Base-by-base conservation (phyloP, 495 filamentous ascomycete genomes). In the Lophiostoma macrostomum region DNA sequence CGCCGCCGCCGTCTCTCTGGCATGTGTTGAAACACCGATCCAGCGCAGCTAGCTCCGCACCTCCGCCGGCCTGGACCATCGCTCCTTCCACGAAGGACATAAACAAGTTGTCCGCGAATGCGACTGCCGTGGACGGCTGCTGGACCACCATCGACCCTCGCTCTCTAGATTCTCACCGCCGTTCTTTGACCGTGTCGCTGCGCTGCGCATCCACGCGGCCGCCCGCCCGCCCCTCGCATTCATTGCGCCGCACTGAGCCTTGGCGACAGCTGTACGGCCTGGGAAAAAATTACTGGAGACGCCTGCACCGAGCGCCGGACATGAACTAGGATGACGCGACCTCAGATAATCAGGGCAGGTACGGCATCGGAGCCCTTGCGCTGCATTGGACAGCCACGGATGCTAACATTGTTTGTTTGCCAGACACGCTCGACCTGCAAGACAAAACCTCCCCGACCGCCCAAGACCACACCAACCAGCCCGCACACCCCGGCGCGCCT, bases 351-450 rank as follows among this genome's bases (percentile, higher is more conserved):
- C 68, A 78, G 87, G 71, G 87, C 86, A 64, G 86, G 86, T 90
- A 81, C 36, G 76, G 39, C 68, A 52, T 44, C 18, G 43, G 32
- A 56, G 28, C 49, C 19, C 41, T 56, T 50, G 35, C 37, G 44
- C 53, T 37, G 28, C 51, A 57, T 29, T 58, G 50, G 10, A 8
- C 39, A 34, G 50, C 30, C 57, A 32, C 32, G n/a, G n/a, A n/a
- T 24, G 40, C 44, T 66, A 52, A 60, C 67, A 61, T 43, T 39
- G 35, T 28, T 35, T 43, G 24, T 34, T 58, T 34, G 32, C 10
- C 61, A 96, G 93, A 99, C 73, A 91, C 93, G 43, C 82, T 97
- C 68, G 93, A 98, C 72, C 84, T 98, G 5, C 94, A 99, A 74
- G 80, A 85, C 69, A 85, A 83, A 63, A 74, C 84, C 66, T 71